Evolutionary conservation across 2,329 filamentous ascomycete species (phyloP).

Genomic region (Xenoacremonium recifei): DNA sequence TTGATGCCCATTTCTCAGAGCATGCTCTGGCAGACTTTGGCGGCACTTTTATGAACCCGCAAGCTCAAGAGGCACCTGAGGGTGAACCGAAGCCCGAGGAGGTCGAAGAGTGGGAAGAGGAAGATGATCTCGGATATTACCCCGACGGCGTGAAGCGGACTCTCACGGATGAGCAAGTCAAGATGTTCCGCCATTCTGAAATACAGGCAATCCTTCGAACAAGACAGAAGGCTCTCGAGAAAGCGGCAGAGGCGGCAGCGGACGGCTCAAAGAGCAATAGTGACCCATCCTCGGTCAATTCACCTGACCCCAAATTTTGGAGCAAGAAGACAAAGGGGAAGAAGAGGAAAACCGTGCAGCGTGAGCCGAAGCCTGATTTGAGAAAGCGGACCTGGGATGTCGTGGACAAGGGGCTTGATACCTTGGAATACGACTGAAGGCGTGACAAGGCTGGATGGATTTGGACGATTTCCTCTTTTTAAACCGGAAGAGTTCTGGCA

Average conservation of each 20-base stretch:
- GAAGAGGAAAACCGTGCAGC: slow-evolving; percentile 39
- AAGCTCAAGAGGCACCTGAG: slow-evolving; percentile 22
- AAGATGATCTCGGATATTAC: slow-evolving; percentile 79
- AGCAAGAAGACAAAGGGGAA: slow-evolving; percentile 27
- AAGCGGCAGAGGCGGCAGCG: slow-evolving; percentile 7
- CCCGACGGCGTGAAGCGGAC: slow-evolving; percentile 83
- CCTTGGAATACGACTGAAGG: slow-evolving; percentile 55
- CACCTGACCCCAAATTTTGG: slow-evolving; percentile 8
- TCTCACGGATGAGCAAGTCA: slow-evolving; percentile 86
- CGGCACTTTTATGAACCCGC: slow-evolving; percentile 40
- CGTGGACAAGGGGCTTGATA: slow-evolving; percentile 59
- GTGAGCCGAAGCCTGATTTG: slow-evolving; percentile 57
- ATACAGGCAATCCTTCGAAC: slow-evolving; percentile 67
- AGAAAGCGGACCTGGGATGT: slow-evolving; percentile 68
- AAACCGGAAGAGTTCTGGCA: too few relatives aligned
- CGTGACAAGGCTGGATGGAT: too few relatives aligned
- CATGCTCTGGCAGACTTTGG: slow-evolving; percentile 46
- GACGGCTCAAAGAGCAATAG: slow-evolving; percentile 14
- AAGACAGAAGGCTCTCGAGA: slow-evolving; percentile 30
- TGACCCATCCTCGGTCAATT: slow-evolving; percentile 5
- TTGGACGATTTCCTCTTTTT: too few relatives aligned
- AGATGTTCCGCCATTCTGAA: slow-evolving; percentile 87
- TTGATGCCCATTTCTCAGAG: slow-evolving; percentile 57
- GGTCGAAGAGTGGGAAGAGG: slow-evolving; percentile 45
- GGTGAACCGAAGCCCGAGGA: too few relatives aligned